Evolutionary conservation across 1,284 basidiomycete genomes (phyloP), one percentile per base, ranked within the genome.

Genomic region (Tylopilus sp.): DNA sequence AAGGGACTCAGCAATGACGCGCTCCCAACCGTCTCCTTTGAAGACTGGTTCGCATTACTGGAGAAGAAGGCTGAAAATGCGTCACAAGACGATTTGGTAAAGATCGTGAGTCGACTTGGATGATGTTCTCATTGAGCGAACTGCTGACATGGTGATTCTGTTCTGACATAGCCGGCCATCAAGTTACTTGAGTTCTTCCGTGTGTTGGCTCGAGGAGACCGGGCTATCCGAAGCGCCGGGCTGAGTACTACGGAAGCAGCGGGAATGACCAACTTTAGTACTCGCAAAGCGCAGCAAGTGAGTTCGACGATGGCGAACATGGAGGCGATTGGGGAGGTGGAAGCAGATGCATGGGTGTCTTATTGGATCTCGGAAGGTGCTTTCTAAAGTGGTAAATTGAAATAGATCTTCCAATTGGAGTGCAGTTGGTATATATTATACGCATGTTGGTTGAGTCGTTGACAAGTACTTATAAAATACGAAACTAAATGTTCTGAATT

Each of bases 251-350:
- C 24, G 1, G 36, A 76, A 41, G 65, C 56, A 3, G 57, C 19
- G 8, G 65, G 62, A 12, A 62, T 65, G 24, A 6, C 61, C 47
- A 47, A 39, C 19, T 68, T 74, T 18, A 47, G 38, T 19, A 70
- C 62, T 18, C 63, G 60, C 3, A 58, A 62, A 6, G 67, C 67
- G 10, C 64, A 55, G 39, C 57, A 33, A 18, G 69, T 63, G 44
- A 68, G 72, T 57, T 26, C 57, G 64, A 74, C 69, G 44, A 69
- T 78, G 65, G 60, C 41, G 7, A 19, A 29, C 4, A 63, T 78
- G 5, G 57, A 39, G 26, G 64, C 64, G 16, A 36, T 74, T 12
- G 62, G 60, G 29, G 39, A 57, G 6, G 54, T 10, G 1, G 71
- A 78, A 16, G 74, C 26, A 22, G 47, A 12, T 15, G 59, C 24